phyloP scores from a whole-genome alignment of 1,284 basidiomycete species.

The Neolentinus lepideus region DNA sequence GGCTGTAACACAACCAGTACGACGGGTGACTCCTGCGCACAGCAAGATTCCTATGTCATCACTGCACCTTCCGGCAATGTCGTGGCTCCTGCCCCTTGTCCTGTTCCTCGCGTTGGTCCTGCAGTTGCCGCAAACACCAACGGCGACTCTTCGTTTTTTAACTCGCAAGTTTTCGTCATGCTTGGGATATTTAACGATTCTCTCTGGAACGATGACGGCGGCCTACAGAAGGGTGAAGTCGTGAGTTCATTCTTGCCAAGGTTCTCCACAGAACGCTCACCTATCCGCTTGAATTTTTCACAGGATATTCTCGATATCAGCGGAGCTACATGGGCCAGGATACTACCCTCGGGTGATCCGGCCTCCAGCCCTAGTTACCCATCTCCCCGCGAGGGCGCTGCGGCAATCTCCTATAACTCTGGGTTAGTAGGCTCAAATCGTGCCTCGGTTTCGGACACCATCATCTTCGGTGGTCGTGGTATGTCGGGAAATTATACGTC shows the following conservation, averaged over 20 bases:
- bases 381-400: conserved; percentile 60
- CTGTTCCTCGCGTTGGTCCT: conserved; percentile 62
- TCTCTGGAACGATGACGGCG: conserved; percentile 58
- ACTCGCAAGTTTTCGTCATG: conserved; percentile 58
- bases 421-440: conserved; percentile 51
- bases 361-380: conserved; percentile 44
- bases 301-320: conserved; percentile 57
- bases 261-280: background rate
- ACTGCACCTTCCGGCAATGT: conserved; percentile 30
- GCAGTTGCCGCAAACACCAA: conserved; percentile 57
- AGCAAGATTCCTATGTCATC: conserved; percentile 48
- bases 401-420: conserved; percentile 44
- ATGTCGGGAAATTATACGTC: conserved; percentile 55
- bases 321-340: conserved; percentile 62
- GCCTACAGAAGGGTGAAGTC: conserved; percentile 59
- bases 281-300: conserved; percentile 6
- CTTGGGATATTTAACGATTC: conserved; percentile 58
- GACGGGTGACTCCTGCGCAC: conserved; percentile 43
- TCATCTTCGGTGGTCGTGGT: conserved; percentile 74
- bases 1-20: conserved; percentile 46
- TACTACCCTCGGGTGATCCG: conserved; percentile 70
- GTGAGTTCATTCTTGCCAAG: conserved; percentile 29
- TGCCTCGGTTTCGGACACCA: conserved; percentile 53
- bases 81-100: conserved; percentile 41
- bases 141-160: conserved; percentile 43